Conservation (phyloP, 768 basidiomycete genomes). For the Trametes elegans region DNA sequence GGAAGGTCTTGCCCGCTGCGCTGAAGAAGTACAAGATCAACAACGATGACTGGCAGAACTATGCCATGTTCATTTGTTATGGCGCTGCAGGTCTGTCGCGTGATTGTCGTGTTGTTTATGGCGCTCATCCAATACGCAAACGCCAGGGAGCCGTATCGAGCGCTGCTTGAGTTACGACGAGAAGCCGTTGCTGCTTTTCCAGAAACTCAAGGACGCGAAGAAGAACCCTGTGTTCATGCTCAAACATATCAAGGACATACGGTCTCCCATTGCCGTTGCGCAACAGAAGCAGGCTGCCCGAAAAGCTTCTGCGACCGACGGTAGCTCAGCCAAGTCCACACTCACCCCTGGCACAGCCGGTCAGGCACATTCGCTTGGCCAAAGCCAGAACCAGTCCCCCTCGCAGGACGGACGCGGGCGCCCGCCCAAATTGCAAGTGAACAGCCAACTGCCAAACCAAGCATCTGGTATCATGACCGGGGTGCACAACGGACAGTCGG, state of each 20-base stretch:
- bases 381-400: conserved; percentile 33
- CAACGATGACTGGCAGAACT: conserved; percentile 98
- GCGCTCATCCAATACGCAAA: background rate
- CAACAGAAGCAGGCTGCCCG: conserved; percentile 93
- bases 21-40: conserved; percentile 99
- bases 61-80: conserved; percentile 99
- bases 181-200: conserved; percentile 95
- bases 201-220: conserved; percentile 93
- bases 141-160: conserved; percentile 72
- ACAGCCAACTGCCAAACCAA: conserved; percentile 40
- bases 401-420: conserved; percentile 38
- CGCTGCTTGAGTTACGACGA: conserved; percentile 97
- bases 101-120: background rate
- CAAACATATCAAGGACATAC: conserved; percentile 94
- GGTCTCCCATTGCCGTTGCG: conserved; percentile 94
- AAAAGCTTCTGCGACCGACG: conserved; percentile 52
- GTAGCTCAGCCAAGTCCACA: conserved; percentile 35
- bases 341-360: conserved; percentile 31
- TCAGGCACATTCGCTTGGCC: conserved; percentile 33
- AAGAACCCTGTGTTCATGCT: conserved; percentile 99
- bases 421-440: conserved; percentile 70
- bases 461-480: conserved; percentile 55
- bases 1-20: conserved; percentile 97
- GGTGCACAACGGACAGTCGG: conserved; percentile 58
- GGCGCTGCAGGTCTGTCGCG: conserved; percentile 73